Conservation (phyloP, 2,329 filamentous ascomycete species). For the Incumbomyces lentus region DNA sequence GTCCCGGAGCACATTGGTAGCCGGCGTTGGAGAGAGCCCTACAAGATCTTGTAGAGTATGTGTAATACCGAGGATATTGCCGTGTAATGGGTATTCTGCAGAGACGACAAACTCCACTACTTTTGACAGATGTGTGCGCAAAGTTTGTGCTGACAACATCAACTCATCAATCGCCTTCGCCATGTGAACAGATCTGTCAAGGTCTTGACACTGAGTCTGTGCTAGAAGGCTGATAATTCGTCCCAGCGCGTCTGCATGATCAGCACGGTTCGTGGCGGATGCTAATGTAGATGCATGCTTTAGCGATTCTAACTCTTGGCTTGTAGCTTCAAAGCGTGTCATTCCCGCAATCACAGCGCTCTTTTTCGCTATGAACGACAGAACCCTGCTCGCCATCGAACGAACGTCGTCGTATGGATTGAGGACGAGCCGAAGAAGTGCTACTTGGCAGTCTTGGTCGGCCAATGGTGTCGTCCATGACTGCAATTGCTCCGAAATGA, state of each 20-base stretch:
- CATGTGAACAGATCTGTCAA: neutral
- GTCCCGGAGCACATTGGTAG: neutral
- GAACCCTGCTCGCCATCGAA: slow-evolving; percentile 38
- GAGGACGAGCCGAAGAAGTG: slow-evolving; percentile 67
- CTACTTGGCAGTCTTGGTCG: slow-evolving; percentile 34
- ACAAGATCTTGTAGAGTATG: slow-evolving; percentile 5
- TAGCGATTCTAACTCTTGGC: neutral
- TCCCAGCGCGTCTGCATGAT: slow-evolving; percentile 86
- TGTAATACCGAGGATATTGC: slow-evolving; percentile 11
- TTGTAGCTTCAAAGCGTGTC: slow-evolving; percentile 39
- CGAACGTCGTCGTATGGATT: slow-evolving; percentile 92
- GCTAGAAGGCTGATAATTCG: slow-evolving; percentile 28
- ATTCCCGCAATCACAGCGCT: slow-evolving; percentile 18
- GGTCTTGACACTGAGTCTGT: neutral
- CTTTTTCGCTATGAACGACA: slow-evolving; percentile 22
- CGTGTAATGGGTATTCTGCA: slow-evolving; percentile 15
- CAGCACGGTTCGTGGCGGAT: slow-evolving; percentile 65
- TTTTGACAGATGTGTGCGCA: neutral
- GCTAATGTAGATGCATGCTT: slow-evolving; percentile 25
- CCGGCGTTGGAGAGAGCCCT: neutral
- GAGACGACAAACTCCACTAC: neutral
- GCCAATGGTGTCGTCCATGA: slow-evolving; percentile 2
- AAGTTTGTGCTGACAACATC: neutral
- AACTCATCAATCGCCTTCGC: neutral
- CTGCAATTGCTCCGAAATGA: neutral